phyloP scores from a whole-genome alignment of 495 filamentous ascomycete genomes.

The Penicillium lividum region DNA sequence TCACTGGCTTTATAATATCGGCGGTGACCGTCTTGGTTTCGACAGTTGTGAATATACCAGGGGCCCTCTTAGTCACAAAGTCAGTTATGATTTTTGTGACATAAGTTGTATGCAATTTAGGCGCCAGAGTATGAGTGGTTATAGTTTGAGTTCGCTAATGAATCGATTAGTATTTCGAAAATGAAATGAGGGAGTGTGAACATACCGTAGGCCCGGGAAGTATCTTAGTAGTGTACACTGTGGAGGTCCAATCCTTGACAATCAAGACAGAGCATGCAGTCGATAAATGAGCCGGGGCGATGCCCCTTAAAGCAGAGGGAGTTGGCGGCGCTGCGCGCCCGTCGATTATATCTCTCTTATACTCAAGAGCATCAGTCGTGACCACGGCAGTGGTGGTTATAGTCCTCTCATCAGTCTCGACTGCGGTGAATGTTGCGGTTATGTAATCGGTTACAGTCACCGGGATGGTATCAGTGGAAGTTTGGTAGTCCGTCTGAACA shows the following conservation, averaged over 20 bases:
- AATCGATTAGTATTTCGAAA: background rate
- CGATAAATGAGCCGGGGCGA: background rate
- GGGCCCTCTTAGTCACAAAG: background rate
- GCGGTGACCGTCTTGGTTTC: conserved; percentile 1
- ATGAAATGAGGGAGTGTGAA: background rate
- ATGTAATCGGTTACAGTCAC: background rate
- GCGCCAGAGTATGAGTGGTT: conserved; percentile 5
- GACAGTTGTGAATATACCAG: background rate
- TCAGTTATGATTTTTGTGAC: background rate
- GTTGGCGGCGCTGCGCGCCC: background rate
- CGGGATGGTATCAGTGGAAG: conserved; percentile 3
- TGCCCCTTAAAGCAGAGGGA: conserved; percentile 3
- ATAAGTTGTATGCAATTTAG: background rate
- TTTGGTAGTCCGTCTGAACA: conserved; percentile 2
- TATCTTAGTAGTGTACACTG: conserved; percentile 7
- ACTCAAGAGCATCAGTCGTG: background rate
- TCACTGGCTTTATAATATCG: background rate
- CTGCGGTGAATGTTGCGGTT: conserved; percentile 2
- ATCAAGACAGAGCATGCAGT: conserved; percentile 10
- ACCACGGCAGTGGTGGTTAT: background rate
- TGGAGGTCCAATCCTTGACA: conserved; percentile 6
- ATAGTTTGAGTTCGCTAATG: conserved; percentile 1
- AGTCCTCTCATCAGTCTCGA: background rate
- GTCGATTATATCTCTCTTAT: conserved; percentile 1
- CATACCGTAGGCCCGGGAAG: conserved; percentile 2